Conservation (phyloP, 371 early-diverging fungal species). For the Mucor racemosus region DNA sequence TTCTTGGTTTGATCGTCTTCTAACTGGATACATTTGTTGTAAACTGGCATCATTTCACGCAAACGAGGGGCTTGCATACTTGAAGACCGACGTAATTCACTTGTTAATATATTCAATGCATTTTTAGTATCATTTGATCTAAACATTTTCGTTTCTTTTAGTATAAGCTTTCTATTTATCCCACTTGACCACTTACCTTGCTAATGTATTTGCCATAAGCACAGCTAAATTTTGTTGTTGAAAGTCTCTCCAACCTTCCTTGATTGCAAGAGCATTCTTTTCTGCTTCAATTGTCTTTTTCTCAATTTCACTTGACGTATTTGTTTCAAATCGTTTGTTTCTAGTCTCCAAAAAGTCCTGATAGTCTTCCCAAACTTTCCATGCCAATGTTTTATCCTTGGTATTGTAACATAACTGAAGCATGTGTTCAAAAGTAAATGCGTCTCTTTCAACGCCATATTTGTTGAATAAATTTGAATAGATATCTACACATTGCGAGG, state of each 20-base stretch:
- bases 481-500: slow-evolving; percentile 44
- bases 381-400: slow-evolving; percentile 49
- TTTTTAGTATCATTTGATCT: slow-evolving; percentile 39
- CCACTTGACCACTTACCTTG: slow-evolving; percentile 31
- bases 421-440: slow-evolving; percentile 61
- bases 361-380: slow-evolving; percentile 63
- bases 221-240: slow-evolving; percentile 40
- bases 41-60: slow-evolving; percentile 51
- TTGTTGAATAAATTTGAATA: slow-evolving; percentile 53
- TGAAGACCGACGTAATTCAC: slow-evolving; percentile 29
- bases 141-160: background rate
- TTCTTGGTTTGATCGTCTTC: slow-evolving; percentile 52
- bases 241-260: slow-evolving; percentile 45
- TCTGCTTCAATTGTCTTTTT: slow-evolving; percentile 22
- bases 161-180: background rate
- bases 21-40: slow-evolving; percentile 61
- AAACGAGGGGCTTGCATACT: slow-evolving; percentile 38
- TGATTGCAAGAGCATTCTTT: slow-evolving; percentile 17
- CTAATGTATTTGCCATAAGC: slow-evolving; percentile 50
- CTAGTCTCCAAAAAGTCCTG: slow-evolving; percentile 49
- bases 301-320: slow-evolving; percentile 13
- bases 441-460: slow-evolving; percentile 50
- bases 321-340: background rate
- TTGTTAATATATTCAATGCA: slow-evolving; percentile 36
- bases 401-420: slow-evolving; percentile 55